Percentiles rank a stretch among this genome's conserved stretches.
Conservation (phyloP, 78 protist species). For the Pelomyxa schiedti region DNA sequence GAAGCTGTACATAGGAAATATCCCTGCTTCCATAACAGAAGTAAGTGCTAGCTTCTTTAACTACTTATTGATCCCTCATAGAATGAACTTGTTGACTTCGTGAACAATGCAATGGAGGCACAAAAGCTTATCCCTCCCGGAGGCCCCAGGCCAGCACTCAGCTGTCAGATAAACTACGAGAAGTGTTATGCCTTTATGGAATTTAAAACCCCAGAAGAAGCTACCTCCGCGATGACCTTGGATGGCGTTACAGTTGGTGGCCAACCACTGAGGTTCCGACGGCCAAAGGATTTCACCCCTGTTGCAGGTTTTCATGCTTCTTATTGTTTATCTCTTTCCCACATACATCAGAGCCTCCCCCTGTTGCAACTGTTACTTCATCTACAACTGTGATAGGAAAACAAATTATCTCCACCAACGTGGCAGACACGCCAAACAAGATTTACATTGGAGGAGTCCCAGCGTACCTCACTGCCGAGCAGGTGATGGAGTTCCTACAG, state of each 20-base stretch:
- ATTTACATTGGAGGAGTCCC: slow-evolving; percentile 49
- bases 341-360: neutral
- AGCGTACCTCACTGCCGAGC: slow-evolving; percentile 13
- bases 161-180: slow-evolving; percentile 18
- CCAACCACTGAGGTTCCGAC: slow-evolving; percentile 34
- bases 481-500: slow-evolving; percentile 17
- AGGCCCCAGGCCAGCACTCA: slow-evolving; percentile 14
- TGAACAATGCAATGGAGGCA: slow-evolving; percentile 20
- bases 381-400: neutral
- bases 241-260: slow-evolving; percentile 32
- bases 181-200: slow-evolving; percentile 52
- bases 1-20: slow-evolving; percentile 48
- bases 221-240: slow-evolving; percentile 38
- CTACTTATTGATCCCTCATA: too few species aligned
- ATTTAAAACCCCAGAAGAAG: slow-evolving; percentile 44
- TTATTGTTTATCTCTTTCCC: too few species aligned
- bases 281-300: slow-evolving; percentile 49
- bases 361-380: neutral
- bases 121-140: slow-evolving; percentile 7
- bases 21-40: slow-evolving; percentile 41
- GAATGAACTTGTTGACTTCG: slow-evolving; percentile 29
- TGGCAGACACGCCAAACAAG: slow-evolving; percentile 37
- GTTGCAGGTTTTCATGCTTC: too few species aligned
- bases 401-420: slow-evolving; percentile 39
- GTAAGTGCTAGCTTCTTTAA: too few species aligned